Evolutionary conservation across 306 rosid genomes (phyloP), one percentile per base, ranked within the genome.

Genomic region (Erythrophleum fordii): DNA sequence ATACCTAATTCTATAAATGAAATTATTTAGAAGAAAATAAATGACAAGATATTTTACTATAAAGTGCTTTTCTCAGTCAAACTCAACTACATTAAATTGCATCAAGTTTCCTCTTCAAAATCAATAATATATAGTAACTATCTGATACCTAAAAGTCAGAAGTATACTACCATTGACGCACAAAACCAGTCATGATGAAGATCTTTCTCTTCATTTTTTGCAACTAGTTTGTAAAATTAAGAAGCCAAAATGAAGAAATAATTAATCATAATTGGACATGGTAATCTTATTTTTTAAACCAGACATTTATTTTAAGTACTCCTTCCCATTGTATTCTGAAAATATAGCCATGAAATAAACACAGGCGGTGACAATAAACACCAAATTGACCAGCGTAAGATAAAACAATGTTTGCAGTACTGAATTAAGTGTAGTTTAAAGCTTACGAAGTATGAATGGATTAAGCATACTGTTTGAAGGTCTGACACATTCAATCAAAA

Each of bases 271-370:
- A 49, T 55, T 66, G 18, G 48, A 7, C 66, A 37, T 35, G 37
- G 10, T 23, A 37, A 66, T 66, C 71, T 65, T 17, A 29, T 29
- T 29, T 61, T 18, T 35, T 5, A 35, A 66, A n/a, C n/a, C 28
- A n/a, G 11, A 35, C 12, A 20, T 18, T 44, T 66, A 37, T n/a
- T 23, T 18, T 66, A 29, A 7, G 20, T 29, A 17, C 44, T 16
- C 44, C 69, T 62, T 16, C 17, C 28, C 44, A 16, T 48, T 48
- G 28, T 48, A 48, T 42, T 20, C 17, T 77, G 26, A 77, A 61
- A 31, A 31, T 6, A 16, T 13, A 48, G 51, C 62, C 60, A 76
- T 76, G 42, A 64, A 48, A 7, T 44, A 35, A 76, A 76, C 62
- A 46, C 53, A 49, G 20, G 56, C 10, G 0, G 17, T 1, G 62